Evolutionary conservation across 2,329 filamentous ascomycete genomes (phyloP), one percentile per base, ranked within the genome.

Genomic region (Aspergillus proliferans): DNA sequence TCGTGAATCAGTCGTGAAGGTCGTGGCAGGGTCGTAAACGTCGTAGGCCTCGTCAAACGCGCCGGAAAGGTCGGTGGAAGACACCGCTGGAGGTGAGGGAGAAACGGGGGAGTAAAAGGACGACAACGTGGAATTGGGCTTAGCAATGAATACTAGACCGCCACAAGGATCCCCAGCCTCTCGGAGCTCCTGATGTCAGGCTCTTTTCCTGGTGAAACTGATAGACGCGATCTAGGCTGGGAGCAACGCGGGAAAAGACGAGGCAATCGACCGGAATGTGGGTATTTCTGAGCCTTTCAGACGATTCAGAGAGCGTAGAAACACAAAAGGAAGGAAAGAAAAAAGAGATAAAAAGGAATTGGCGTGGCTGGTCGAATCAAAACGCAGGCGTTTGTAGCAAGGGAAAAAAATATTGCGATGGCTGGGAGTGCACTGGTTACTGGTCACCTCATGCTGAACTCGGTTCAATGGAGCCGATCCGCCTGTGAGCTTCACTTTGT

Each of bases 1-100:
- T 64, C 53, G 65, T 56, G 61, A 55, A 61, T 63, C 60, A 58
- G 69, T 67, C 67, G 71, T 71, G 67, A 71, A 62, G 18, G 38
- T 19, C 59, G 71, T 68, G 62, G 61, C 55, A 50, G 64, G 70
- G 65, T 78, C 74, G 77, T 80, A 63, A 74, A 71, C 56, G 57
- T 79, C 76, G 77, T 79, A 64, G 67, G 69, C 66, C 68, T 80
- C 76, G 76, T 80, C 67, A 79, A 71, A 67, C 47, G 63, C 61
- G 66, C 60, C 58, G 54, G 55, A 61, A 57, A 57, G 59, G 62
- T 60, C 61, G n/a, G 38, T 19, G 61, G 60, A 66, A 70, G 74
- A 74, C 75, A 78, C 72, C 59, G 62, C 62, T 40, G 12, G 8
- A 15, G 38, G 19, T 19, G 15, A 21, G 63, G 60, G 54, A 46